Conservation (phyloP, 2,329 filamentous ascomycete species). For the Fusarium brachygibbosum region DNA sequence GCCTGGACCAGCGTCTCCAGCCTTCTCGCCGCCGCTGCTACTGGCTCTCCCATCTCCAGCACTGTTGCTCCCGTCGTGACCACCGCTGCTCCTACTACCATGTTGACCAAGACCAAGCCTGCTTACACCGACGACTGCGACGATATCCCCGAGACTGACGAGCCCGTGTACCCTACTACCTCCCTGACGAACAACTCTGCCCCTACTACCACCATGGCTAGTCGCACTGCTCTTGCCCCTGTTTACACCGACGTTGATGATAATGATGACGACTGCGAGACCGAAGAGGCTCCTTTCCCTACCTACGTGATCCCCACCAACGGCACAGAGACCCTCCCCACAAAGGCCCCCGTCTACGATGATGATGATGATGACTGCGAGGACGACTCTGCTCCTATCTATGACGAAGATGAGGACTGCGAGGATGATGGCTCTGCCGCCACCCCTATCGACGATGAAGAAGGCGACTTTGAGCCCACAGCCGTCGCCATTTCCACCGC, state of each 20-base stretch:
- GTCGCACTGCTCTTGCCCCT: conserved; percentile 31
- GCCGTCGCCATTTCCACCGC: not conserved
- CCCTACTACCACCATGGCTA: conserved; percentile 34
- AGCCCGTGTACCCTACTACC: conserved; percentile 23
- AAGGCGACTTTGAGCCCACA: conserved; percentile 13
- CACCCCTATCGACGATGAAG: not conserved
- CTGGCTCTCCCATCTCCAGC: conserved; percentile 3
- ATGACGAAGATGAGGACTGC: conserved; percentile 15
- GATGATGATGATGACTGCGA: conserved; percentile 20
- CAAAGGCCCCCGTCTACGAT: conserved; percentile 1
- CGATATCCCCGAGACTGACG: conserved; percentile 1
- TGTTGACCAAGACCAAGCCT: conserved; percentile 27
- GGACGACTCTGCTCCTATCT: conserved; percentile 19
- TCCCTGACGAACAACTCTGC: conserved; percentile 32
- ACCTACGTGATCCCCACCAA: conserved; percentile 36
- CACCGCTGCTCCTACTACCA: conserved; percentile 21
- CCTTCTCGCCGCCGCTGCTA: conserved; percentile 51
- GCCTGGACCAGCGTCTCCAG: conserved; percentile 57
- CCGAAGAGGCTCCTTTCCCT: conserved; percentile 24
- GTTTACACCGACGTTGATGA: conserved; percentile 25
- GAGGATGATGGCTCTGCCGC: not conserved
- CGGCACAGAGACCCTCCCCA: conserved; percentile 24
- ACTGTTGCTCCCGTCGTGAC: conserved; percentile 16
- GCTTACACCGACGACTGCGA: conserved; percentile 15
- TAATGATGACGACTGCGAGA: conserved; percentile 36